Base-by-base conservation (phyloP, 2,329 filamentous ascomycete species). In the Didymella lethalis region DNA sequence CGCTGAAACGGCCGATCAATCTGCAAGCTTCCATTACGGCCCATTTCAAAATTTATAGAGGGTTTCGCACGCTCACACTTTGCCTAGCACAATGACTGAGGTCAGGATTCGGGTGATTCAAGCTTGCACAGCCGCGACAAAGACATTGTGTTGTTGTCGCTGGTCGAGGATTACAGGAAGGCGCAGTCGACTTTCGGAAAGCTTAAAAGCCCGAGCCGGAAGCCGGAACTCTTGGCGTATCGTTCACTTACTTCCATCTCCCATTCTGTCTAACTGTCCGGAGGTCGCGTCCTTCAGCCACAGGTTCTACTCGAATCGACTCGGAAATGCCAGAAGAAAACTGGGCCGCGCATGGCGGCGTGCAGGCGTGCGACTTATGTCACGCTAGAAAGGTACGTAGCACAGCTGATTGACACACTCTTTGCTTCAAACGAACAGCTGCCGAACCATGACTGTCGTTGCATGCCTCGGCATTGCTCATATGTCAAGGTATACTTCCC, bases 361-460 rank as follows among this genome's bases (percentile, higher is more conserved):
- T 68, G 16, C 69, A 67, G 59, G 72, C 72, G 59, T 75, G 72
- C 47, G 71, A 75, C 36, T 41, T 67, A 34, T 75, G 72, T 50
- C 68, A 75, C 64, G 61, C 69, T 31, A 65, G 66, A 55, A 71
- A 71, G 64, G 68, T 67, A 32, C 45, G 62, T 58, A 38, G 31
- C 43, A 40, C 47, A 43, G 46, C 45, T 50, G 36, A 38, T 28
- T 1, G 3, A 31, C 34, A 11, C 47, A 16, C 29, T 26, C 23
- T 25, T 29, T 6, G 29, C 28, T 34, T 29, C 20, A 28, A 28
- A 11, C 23, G 14, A 7, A 26, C n/a, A 14, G 32, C 16, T 12
- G 25, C 36, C 11, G 34, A 11, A 7, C 20, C 28, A 20, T n/a
- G 7, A n/a, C n/a, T 32, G 26, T 31, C 44, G 20, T 25, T 41